These are phyloP conservation scores for Juglanconis sp. DNA, from an alignment of 2,329 filamentous ascomycete genomes.

Conservation along the genomic window DNA sequence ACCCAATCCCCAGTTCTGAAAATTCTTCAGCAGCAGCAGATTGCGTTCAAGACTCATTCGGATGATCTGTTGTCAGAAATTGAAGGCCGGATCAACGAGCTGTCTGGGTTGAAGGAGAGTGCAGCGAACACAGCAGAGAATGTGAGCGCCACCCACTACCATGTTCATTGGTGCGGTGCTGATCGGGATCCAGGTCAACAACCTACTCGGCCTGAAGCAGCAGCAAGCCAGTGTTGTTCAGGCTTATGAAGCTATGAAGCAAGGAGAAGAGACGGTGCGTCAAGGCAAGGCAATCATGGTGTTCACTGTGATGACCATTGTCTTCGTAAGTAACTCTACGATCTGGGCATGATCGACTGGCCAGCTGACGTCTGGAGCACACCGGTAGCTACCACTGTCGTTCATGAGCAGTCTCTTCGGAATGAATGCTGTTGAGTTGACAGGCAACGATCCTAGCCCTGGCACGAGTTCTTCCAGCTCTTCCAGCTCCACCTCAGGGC, in stretches of 20 bases:
- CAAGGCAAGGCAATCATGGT: conserved; percentile 43
- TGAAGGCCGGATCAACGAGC: conserved; percentile 28
- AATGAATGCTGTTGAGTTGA: conserved; percentile 32
- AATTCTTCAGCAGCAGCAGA: conserved; percentile 20
- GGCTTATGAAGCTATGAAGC: conserved; percentile 35
- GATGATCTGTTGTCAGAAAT: conserved; percentile 27
- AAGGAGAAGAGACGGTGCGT: conserved; percentile 35
- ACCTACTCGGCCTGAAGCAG: conserved; percentile 40
- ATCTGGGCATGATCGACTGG: too few relatives aligned
- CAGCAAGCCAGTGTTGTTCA: conserved; percentile 44
- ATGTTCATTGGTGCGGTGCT: not conserved
- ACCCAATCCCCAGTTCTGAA: conserved; percentile 5
- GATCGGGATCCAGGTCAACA: conserved; percentile 28
- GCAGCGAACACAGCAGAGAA: conserved; percentile 30
- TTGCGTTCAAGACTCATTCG: conserved; percentile 27
- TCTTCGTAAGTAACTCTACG: conserved; percentile 34
- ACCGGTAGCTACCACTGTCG: conserved; percentile 30
- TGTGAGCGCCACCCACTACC: conserved; percentile 23
- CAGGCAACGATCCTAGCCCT: not conserved
- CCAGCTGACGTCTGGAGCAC: too few relatives aligned
- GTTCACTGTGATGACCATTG: conserved; percentile 43
- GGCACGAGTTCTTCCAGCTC: not conserved
- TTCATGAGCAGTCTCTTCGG: conserved; percentile 37
- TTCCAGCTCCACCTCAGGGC: not conserved
- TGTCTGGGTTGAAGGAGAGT: conserved; percentile 29